These are phyloP conservation scores for Saccharomycopsis fibuligera DNA, from an alignment of 805 yeast genomes.

Conservation along the genomic window DNA sequence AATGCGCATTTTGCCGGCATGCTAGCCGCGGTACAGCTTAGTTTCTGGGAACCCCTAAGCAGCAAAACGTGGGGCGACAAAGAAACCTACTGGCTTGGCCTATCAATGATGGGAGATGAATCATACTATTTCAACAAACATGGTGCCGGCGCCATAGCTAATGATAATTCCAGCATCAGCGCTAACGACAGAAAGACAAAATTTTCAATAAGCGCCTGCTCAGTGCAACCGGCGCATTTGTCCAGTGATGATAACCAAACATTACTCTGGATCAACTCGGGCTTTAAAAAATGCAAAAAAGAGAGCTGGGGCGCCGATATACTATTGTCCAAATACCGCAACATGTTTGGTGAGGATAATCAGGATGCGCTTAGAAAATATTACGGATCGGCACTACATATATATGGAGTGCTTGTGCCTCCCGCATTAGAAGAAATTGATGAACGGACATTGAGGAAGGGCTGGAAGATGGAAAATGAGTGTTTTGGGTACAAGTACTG, in stretches of 20 bases:
- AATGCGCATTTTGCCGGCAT: slow-evolving; percentile 44
- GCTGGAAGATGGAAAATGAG: slow-evolving; percentile 46
- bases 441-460: slow-evolving; percentile 22
- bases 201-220: slow-evolving; percentile 37
- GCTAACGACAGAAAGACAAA: background rate
- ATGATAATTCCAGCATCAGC: slow-evolving; percentile 10
- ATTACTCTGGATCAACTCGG: slow-evolving; percentile 56
- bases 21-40: slow-evolving; percentile 36
- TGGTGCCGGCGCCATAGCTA: slow-evolving; percentile 31
- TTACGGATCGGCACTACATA: slow-evolving; percentile 5
- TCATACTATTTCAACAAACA: slow-evolving; percentile 32
- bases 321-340: background rate
- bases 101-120: slow-evolving; percentile 36
- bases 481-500: slow-evolving; percentile 56
- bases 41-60: slow-evolving; percentile 34
- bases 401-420: slow-evolving; percentile 13
- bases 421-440: slow-evolving; percentile 9
- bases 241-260: slow-evolving; percentile 36
- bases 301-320: slow-evolving; percentile 7
- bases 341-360: background rate
- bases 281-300: slow-evolving; percentile 42
- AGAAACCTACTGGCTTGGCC: slow-evolving; percentile 71
- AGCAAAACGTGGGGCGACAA: slow-evolving; percentile 68
- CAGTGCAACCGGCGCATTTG: slow-evolving; percentile 43
- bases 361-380: slow-evolving; percentile 5